These are phyloP conservation scores for Podosphaera xanthii DNA, from an alignment of 2,329 filamentous ascomycete genomes.

Conservation along the genomic window DNA sequence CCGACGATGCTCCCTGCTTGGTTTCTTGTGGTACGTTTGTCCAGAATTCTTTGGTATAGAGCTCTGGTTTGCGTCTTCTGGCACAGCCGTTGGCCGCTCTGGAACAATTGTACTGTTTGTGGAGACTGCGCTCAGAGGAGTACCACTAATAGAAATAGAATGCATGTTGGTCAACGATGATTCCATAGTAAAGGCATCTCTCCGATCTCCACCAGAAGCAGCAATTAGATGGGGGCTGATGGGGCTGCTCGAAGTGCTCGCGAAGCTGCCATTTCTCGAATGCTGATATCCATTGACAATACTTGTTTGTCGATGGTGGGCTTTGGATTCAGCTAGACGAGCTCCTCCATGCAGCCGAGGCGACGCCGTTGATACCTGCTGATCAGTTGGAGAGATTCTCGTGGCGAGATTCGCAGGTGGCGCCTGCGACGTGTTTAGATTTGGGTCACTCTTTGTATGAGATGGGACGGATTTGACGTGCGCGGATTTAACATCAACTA, in stretches of 20 bases:
- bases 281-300: constrained; percentile 95
- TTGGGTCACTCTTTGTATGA: constrained; percentile 8
- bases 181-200: constrained; percentile 14
- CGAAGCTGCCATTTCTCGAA: constrained; percentile 67
- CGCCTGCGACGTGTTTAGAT: constrained; percentile 7
- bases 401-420: constrained; percentile 6
- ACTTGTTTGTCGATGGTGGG: constrained; percentile 77
- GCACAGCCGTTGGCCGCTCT: constrained; percentile 17
- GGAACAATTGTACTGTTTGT: constrained; percentile 16
- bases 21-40: constrained; percentile 42
- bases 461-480: constrained; percentile 12
- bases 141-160: constrained; percentile 9
- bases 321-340: constrained; percentile 32
- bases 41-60: constrained; percentile 30
- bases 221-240: constrained; percentile 73
- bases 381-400: constrained; percentile 8
- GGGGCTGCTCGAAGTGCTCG: constrained; percentile 59
- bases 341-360: constrained; percentile 10
- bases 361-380: constrained; percentile 10
- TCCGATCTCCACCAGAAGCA: constrained; percentile 26
- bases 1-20: constrained; percentile 49
- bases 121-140: constrained; percentile 10
- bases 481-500: constrained; percentile 12
- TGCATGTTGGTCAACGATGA: constrained; percentile 10
- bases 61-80: constrained; percentile 22